phyloP scores from a whole-genome alignment of 2,329 filamentous ascomycete species.

The Epichloe amarillans region DNA sequence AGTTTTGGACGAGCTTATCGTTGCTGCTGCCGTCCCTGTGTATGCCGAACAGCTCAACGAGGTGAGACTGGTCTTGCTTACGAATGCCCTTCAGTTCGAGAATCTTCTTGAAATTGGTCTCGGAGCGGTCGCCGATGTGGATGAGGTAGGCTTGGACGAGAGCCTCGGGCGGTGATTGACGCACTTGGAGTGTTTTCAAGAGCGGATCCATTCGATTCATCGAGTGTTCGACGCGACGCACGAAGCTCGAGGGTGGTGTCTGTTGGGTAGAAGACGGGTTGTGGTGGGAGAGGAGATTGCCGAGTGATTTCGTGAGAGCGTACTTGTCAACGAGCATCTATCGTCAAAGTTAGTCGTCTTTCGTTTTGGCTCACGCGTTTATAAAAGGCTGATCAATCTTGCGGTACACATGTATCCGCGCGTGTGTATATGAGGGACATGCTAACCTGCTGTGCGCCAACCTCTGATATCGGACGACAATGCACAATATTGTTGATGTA shows the following conservation, averaged over 20 bases:
- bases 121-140: conserved; percentile 86
- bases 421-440: background rate
- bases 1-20: conserved; percentile 56
- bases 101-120: conserved; percentile 91
- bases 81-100: conserved; percentile 89
- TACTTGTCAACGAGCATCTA: conserved; percentile 96
- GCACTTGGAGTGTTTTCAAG: conserved; percentile 92
- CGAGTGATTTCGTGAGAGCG: conserved; percentile 67
- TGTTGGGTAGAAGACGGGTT: conserved; percentile 29
- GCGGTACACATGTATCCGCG: too few species aligned
- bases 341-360: background rate
- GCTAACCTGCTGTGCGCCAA: conserved; percentile 75
- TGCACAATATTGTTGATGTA: conserved; percentile 79
- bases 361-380: background rate
- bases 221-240: conserved; percentile 72
- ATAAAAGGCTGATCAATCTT: background rate
- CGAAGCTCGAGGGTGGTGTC: conserved; percentile 46
- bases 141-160: conserved; percentile 96
- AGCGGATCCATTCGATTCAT: conserved; percentile 84
- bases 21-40: conserved; percentile 67
- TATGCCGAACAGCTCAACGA: conserved; percentile 71
- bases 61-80: conserved; percentile 66
- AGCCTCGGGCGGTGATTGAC: conserved; percentile 78
- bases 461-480: conserved; percentile 82
- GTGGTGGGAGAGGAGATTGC: conserved; percentile 54